phyloP scores from a whole-genome alignment of 106 monocot genomes.

The Acorus calamus region DNA sequence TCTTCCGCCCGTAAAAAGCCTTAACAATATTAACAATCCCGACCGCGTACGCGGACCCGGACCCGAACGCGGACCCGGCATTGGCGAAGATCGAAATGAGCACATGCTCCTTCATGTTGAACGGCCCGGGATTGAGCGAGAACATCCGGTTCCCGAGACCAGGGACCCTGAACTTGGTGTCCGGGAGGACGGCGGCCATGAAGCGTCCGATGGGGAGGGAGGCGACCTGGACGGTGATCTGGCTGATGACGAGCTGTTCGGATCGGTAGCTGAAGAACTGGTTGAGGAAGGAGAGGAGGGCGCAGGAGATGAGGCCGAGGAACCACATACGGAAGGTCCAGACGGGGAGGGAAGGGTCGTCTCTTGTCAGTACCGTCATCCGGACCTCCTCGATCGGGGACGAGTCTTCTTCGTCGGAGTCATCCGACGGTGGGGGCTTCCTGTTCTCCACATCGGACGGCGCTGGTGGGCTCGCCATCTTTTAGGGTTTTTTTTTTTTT shows the following conservation, averaged over 20 bases:
- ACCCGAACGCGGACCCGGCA: conserved; percentile 83
- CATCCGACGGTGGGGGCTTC: no score
- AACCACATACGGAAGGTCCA: conserved; percentile 99
- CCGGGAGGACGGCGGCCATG: conserved; percentile 51
- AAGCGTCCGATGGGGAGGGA: conserved; percentile 74
- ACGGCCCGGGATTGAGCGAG: conserved; percentile 89
- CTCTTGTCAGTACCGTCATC: conserved; percentile 60
- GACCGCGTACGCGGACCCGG: conserved; percentile 80
- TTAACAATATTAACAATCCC: conserved; percentile 70
- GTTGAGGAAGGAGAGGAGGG: conserved; percentile 75
- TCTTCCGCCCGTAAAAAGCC: conserved; percentile 73
- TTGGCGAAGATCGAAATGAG: conserved; percentile 96
- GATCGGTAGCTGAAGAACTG: conserved; percentile 94
- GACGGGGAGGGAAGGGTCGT: conserved; percentile 78
- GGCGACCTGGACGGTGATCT: conserved; percentile 94
- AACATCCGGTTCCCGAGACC: conserved; percentile 50
- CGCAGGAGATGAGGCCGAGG: conserved; percentile 69
- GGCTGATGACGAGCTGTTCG: conserved; percentile 75
- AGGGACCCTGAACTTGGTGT: conserved; percentile 38
- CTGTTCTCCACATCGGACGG: no score
- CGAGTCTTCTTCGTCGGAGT: conserved; percentile 30
- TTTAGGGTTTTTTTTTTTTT: no score
- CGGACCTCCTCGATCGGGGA: conserved; percentile 94
- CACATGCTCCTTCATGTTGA: conserved; percentile 97
- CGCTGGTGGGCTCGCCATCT: no score